Base-by-base conservation (phyloP, 2,329 filamentous ascomycete genomes). In the Fusarium piperis region DNA sequence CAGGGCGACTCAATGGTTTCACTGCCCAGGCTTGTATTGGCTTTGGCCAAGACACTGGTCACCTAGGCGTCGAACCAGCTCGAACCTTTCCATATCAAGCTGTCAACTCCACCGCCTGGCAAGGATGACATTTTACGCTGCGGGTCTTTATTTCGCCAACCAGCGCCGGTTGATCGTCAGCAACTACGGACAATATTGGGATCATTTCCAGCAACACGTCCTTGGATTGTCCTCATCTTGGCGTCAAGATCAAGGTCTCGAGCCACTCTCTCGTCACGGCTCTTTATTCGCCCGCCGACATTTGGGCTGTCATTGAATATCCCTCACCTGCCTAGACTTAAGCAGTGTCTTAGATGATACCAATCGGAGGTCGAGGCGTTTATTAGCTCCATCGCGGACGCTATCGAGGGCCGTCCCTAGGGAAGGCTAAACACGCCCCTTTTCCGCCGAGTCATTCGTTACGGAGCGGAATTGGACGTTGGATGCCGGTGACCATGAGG, bases 391-490 rank as follows among this genome's bases (percentile, higher is more conserved):
- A 59, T 44, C 30, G 30, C 70, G 70, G 73, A 61, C 64, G 59
- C 72, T 72, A 70, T 55, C 57, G 28, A 72, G 73, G 70, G 63
- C 73, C 73, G 70, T 75, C 73, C 70, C 69, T 72, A 66, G 71
- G 41, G 41, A 44, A 63, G 38, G 67, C 35, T 12, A 44, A 41
- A 59, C 13, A 18, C 41, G 39, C 23, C 26, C 32, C 36, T 46
- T 46, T 26, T 36, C 26, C 18, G 20, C 20, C 38, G 57, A 36
- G 44, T 38, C 39, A 60, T 20, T 59, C 26, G 13, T 44, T 16
- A 23, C 28, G 46, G 12, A 28, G 33, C 26, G 52, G 46, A 18
- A 48, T 48, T 3, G 52, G 33, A 33, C 16, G 38, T 35, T 35
- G 30, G 51, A 53, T 32, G 48, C 30, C 18, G 57, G 28, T 60